A percentile compares a stretch with the other conserved stretches of the same genome.
Evolutionary conservation across 148 eudicot species (phyloP).

Genomic region (Cornus kousa): DNA sequence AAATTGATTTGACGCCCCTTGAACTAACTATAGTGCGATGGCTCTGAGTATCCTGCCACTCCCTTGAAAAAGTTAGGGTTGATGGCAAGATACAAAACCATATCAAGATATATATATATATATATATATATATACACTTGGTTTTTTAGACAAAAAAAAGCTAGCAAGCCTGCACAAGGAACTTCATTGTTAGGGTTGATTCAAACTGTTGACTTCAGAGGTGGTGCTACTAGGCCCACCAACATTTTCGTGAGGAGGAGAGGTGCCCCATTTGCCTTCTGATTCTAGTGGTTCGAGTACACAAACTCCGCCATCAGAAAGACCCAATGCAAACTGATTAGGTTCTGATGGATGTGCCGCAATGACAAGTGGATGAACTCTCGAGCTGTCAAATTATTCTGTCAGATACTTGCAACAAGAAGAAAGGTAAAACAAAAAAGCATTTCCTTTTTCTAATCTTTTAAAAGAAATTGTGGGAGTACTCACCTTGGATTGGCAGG

Average conservation of each 20-base stretch:
- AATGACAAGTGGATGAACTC: conserved; percentile 70
- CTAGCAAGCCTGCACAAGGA: not conserved
- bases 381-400: conserved; percentile 33
- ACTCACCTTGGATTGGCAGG: conserved; percentile 68
- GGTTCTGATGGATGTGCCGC: conserved; percentile 29
- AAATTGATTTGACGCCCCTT: too few relatives aligned
- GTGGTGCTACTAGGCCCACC: not conserved
- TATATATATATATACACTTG: not conserved
- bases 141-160: too few relatives aligned
- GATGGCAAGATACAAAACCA: not conserved
- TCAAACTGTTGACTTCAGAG: not conserved
- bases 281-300: conserved; percentile 12
- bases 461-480: not conserved
- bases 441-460: not conserved
- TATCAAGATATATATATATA: not conserved
- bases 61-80: too few relatives aligned
- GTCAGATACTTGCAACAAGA: not conserved
- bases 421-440: not conserved
- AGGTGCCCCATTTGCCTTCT: conserved; percentile 15
- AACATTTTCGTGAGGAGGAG: not conserved
- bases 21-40: conserved; percentile 16
- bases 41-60: not conserved
- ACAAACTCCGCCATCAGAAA: conserved; percentile 10
- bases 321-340: conserved; percentile 17
- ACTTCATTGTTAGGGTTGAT: not conserved